Base-by-base conservation (phyloP, 306 rosid genomes). In the Lotus japonicus region DNA sequence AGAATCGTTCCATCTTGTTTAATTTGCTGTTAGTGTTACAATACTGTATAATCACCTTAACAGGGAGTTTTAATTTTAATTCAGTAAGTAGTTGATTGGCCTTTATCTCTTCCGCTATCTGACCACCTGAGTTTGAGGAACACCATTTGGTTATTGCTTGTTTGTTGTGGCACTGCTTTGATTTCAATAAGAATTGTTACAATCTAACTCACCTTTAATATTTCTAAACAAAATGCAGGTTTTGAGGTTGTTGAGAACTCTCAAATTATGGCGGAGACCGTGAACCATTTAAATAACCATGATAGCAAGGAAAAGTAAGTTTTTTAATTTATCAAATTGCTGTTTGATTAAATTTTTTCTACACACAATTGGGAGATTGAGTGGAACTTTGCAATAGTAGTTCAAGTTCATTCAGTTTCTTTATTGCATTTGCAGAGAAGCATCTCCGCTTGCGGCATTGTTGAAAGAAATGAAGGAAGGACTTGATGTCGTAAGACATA, bases 381-480 rank as follows among this genome's bases (percentile, higher is more conserved):
- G 33, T 52, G 66, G 33, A 35, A 5, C 28, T 16, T 35, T 54
- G 16, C 59, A 26, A 46, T 39, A 52, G 60, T 28, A 16, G 18
- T 50, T 66, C 6, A 6, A 16, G 18, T 50, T 66, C 6, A 6
- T 36, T 65, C 60, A 41, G 31, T 21, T 26, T 57, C 2, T 15
- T 60, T 41, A 31, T 33, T 28, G 26, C 58, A 33, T 70, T 64
- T 58, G 6, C 77, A 86, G 96, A 64, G 89, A 86, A 71, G 82
- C 80, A 15, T 78, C 95, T 28, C 92, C 85, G 53, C 76, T 94
- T 57, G 68, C 66, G 66, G 80, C 81, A 5, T 11, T 90, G 73
- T 72, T 94, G 82, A 94, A 87, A 72, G 95, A 90, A 44, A 94
- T 90, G 96, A 88, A 86, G 77, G 87, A 85, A 65, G 97, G 96